These are phyloP conservation scores for Suillus decipiens DNA, from an alignment of 768 basidiomycete genomes.

Conservation along the genomic window DNA sequence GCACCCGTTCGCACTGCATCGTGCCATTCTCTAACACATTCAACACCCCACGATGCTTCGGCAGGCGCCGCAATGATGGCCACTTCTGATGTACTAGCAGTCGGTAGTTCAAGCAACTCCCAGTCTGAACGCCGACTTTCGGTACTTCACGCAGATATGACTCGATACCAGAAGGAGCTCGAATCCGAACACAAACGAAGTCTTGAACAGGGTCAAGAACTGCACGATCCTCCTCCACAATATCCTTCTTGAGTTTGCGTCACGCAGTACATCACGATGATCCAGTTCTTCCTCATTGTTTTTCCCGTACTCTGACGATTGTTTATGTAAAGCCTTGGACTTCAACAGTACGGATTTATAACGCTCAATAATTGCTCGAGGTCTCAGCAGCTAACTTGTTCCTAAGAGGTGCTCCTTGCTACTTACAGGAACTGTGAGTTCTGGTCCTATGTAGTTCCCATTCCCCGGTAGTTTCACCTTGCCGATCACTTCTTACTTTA, in stretches of 20 bases:
- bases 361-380: background rate
- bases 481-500: background rate
- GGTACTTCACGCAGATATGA: constrained; percentile 13
- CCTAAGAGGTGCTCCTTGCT: background rate
- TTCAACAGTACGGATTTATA: background rate
- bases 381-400: background rate
- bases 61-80: constrained; percentile 1
- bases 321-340: background rate
- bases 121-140: constrained; percentile 7
- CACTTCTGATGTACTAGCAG: constrained; percentile 86
- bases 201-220: constrained; percentile 8
- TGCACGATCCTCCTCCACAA: constrained; percentile 12
- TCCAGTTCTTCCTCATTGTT: background rate
- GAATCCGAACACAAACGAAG: constrained; percentile 10
- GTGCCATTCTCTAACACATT: background rate
- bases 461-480: background rate
- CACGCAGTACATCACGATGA: background rate
- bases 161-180: constrained; percentile 15
- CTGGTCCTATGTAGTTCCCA: background rate
- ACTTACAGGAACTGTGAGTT: background rate
- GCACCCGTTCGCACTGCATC: constrained; percentile 10
- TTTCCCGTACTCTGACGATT: background rate
- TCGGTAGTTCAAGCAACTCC: constrained; percentile 47
- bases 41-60: constrained; percentile 1
- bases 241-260: constrained; percentile 10